Base-by-base conservation (phyloP, 305 asterid species). In the Solanum hybrid region DNA sequence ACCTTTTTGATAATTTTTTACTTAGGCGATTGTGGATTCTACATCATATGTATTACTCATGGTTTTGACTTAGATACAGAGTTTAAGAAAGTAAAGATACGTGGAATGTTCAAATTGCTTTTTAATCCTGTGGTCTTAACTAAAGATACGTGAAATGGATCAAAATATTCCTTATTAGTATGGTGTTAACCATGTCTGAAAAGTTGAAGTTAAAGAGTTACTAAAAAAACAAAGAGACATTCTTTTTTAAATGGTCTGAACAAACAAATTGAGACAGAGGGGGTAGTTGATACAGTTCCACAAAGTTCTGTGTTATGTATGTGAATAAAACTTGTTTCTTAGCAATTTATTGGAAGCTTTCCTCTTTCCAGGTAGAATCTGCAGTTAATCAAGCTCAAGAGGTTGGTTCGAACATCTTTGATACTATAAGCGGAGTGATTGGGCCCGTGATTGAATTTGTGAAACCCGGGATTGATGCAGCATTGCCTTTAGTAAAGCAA, bases 401-500 rank as follows among this genome's bases (percentile, higher is more conserved):
- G 90, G 81, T 95, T 88, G 95, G 99, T 36, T 93, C 93, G 7
- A 94, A 85, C 86, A 42, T 95, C 89, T 93, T 94, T 14, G 92
- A 91, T 87, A 88, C 90, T 80, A 94, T 94, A 40, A 92, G 95
- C 27, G 92, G 94, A 92, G 94, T 93, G 89, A 34, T 97, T 91
- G 97, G 95, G 91, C 93, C 94, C 35, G 94, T 95, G 87, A 88
- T 96, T 4, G 92, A 92, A 77, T 93, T 92, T 78, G 94, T 96
- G 90, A 95, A 95, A 92, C 99, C 99, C 4, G 96, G 98, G 3
- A 88, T 97, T 6, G 94, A 97, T 32, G 94, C 45, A 78, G 97
- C 96, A 87, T 86, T 96, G 89, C 99, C 99, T 35, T 87, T 96
- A 72, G 75, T 95, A 81, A 92, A 94, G 93, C 96, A 94, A 92